Evolutionary conservation across 2,329 filamentous ascomycete genomes (phyloP).

Genomic region (Colletotrichum liriopes): DNA sequence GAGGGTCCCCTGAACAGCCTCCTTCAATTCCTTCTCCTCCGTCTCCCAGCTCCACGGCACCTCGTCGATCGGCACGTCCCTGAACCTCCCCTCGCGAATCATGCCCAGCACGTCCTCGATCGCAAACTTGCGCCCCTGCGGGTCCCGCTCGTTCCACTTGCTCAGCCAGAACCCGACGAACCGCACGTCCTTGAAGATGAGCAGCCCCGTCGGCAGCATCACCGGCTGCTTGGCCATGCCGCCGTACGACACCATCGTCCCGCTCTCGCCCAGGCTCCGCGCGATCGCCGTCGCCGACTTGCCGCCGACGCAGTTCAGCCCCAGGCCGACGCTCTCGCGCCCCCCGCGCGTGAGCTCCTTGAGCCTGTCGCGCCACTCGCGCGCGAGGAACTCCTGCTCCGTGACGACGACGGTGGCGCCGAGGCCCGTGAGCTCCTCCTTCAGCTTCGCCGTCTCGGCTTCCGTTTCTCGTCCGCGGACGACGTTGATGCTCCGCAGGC

Average conservation of each 20-base stretch:
- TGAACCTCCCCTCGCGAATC: conserved; percentile 83
- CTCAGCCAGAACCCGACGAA: conserved; percentile 98
- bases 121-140: conserved; percentile 81
- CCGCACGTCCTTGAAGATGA: conserved; percentile 94
- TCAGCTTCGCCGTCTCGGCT: conserved; percentile 75
- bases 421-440: conserved; percentile 66
- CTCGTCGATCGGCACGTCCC: conserved; percentile 86
- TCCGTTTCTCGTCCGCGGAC: conserved; percentile 79
- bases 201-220: conserved; percentile 82
- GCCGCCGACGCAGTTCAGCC: conserved; percentile 94
- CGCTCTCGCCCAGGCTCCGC: conserved; percentile 78
- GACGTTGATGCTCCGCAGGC: conserved; percentile 91
- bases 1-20: conserved; percentile 86
- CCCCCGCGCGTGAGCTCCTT: conserved; percentile 80
- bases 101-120: conserved; percentile 88
- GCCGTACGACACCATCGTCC: conserved; percentile 91
- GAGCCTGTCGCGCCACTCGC: conserved; percentile 74
- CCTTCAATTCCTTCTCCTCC: conserved; percentile 76
- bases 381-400: conserved; percentile 67
- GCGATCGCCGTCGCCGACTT: conserved; percentile 85
- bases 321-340: conserved; percentile 81
- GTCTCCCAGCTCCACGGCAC: conserved; percentile 89
- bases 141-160: conserved; percentile 85
- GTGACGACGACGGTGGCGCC: conserved; percentile 73
- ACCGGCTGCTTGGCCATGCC: conserved; percentile 94